Conservation (phyloP, 345 rosid species). For the Aegle marmelos region DNA sequence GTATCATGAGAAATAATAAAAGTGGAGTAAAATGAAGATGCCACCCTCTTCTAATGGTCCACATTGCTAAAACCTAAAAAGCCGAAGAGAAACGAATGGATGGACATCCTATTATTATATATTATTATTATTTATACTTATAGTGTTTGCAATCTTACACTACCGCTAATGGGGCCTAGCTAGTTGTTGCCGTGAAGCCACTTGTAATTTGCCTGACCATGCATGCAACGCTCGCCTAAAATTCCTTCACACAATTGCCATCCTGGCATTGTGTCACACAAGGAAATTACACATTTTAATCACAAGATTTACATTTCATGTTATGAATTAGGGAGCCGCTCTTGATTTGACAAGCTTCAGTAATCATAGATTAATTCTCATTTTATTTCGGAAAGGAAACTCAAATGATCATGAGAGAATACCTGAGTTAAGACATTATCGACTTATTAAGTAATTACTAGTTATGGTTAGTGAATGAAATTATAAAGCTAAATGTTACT, state of each 20-base stretch:
- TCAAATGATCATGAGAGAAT: neutral
- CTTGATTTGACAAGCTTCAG: no score
- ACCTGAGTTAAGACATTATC: neutral
- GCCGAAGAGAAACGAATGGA: conserved; percentile 6
- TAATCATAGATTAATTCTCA: no score
- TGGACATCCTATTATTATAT: neutral
- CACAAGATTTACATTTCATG: no score
- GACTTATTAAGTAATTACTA: neutral
- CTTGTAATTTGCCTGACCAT: neutral
- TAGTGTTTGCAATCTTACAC: neutral
- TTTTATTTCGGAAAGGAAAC: no score
- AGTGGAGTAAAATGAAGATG: conserved; percentile 15
- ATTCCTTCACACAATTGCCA: neutral
- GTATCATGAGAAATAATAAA: conserved; percentile 27
- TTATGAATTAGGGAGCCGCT: no score
- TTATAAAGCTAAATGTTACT: no score
- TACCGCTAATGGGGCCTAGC: neutral
- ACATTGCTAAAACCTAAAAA: neutral
- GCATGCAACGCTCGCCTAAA: neutral
- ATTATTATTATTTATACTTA: neutral
- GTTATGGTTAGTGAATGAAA: neutral
- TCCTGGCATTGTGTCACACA: neutral
- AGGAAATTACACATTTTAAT: neutral
- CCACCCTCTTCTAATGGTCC: conserved; percentile 27
- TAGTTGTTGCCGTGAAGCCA: neutral